Evolutionary conservation across 1,139 yeast species (phyloP).

Genomic region (Nakaseomyces glabratus): DNA sequence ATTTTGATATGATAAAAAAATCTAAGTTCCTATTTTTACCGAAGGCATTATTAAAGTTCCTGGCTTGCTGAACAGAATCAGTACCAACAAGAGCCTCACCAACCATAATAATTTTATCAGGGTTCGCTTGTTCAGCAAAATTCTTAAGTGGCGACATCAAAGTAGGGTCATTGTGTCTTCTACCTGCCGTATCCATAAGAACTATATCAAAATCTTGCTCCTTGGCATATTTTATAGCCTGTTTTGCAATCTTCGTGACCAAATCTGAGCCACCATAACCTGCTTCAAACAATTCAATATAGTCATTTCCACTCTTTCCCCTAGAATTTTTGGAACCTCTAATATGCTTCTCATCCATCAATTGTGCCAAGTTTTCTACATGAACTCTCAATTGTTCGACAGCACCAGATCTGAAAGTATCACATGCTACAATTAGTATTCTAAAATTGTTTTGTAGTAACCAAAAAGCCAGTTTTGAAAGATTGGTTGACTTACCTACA

Average conservation of each 20-base stretch:
- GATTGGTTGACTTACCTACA: constrained; percentile 92
- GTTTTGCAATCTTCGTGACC: constrained; percentile 89
- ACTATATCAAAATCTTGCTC: constrained; percentile 70
- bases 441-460: constrained; percentile 77
- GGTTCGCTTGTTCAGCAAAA: constrained; percentile 91
- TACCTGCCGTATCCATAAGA: constrained; percentile 92
- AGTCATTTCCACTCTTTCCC: constrained; percentile 37
- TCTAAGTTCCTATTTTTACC: constrained; percentile 77
- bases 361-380: constrained; percentile 67
- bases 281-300: constrained; percentile 78
- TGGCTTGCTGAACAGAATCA: constrained; percentile 92
- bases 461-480: constrained; percentile 95
- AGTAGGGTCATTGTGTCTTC: constrained; percentile 92
- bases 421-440: constrained; percentile 92
- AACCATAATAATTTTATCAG: constrained; percentile 95
- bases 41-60: constrained; percentile 85
- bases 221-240: constrained; percentile 73
- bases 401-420: constrained; percentile 96
- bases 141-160: constrained; percentile 93
- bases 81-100: constrained; percentile 98
- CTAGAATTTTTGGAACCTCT: constrained; percentile 30
- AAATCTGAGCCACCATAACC: constrained; percentile 95
- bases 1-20: constrained; percentile 87
- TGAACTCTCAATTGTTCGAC: constrained; percentile 94
- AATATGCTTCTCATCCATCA: constrained; percentile 38